Percentiles rank a stretch among this genome's conserved stretches.
phyloP scores from a whole-genome alignment of 2,329 filamentous ascomycete species.

The Hypoxylon sp. region DNA sequence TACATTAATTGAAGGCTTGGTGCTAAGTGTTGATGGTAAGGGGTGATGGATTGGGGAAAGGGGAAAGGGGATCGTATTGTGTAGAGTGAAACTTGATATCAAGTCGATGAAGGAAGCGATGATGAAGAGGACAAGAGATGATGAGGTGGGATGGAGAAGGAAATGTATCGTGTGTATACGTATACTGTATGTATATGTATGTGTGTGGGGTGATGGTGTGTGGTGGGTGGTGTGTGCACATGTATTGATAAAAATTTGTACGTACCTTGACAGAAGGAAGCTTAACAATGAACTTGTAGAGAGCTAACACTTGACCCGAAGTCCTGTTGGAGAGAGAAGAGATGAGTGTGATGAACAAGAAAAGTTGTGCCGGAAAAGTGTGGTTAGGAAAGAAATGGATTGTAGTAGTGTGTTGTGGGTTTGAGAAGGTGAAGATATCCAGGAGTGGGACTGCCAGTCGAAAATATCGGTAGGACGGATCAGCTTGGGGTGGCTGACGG shows the following conservation, averaged over 20 bases:
- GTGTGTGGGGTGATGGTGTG: no score
- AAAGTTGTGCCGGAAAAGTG: not conserved
- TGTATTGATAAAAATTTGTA: not conserved
- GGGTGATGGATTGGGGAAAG: not conserved
- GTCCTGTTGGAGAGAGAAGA: not conserved
- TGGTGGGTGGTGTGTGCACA: not conserved
- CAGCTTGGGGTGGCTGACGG: not conserved
- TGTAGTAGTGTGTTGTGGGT: not conserved
- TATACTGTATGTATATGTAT: no score
- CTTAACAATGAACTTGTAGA: not conserved
- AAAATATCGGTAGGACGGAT: not conserved
- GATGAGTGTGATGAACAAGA: not conserved
- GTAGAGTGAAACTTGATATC: not conserved
- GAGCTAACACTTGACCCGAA: not conserved
- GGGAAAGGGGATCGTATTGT: not conserved
- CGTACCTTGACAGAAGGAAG: not conserved
- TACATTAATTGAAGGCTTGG: not conserved
- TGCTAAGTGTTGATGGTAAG: not conserved
- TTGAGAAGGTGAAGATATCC: not conserved
- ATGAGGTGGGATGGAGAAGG: not conserved
- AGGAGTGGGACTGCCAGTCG: not conserved
- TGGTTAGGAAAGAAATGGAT: not conserved
- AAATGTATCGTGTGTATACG: not conserved
- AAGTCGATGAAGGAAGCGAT: slow-evolving; percentile 3
- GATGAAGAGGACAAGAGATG: not conserved